Conservation (phyloP, 345 rosid species). For the Turritis glabra region DNA sequence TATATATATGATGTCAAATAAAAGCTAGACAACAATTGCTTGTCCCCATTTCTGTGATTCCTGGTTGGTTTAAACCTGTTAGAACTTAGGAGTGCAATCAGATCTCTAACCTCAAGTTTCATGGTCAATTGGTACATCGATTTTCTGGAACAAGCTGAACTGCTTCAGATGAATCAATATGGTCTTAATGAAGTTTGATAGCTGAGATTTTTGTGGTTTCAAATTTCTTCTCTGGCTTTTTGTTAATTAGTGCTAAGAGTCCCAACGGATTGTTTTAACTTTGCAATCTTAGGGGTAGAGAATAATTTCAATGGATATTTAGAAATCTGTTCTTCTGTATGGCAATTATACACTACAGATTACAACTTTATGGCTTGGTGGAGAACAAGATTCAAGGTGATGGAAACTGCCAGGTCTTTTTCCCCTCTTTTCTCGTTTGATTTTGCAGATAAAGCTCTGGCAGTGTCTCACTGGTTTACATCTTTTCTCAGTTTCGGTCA, state of each 20-base stretch:
- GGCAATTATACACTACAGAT: constrained; percentile 37
- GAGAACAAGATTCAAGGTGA: constrained; percentile 71
- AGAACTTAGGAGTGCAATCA: not conserved
- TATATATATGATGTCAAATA: not conserved
- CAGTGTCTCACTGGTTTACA: constrained; percentile 11
- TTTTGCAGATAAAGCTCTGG: not conserved
- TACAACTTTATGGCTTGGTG: constrained; percentile 64
- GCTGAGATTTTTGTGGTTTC: not conserved
- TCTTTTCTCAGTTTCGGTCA: constrained; percentile 66
- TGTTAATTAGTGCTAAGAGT: not conserved
- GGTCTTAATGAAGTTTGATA: not conserved
- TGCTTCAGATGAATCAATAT: not conserved
- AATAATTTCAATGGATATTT: not conserved
- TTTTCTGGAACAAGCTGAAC: not conserved
- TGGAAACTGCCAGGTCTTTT: constrained; percentile 68
- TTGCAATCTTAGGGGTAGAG: not conserved
- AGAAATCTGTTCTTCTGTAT: not conserved
- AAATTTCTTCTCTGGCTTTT: not conserved
- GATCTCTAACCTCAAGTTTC: not conserved
- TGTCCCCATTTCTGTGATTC: not conserved
- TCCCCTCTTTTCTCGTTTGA: not conserved
- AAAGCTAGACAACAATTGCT: not conserved
- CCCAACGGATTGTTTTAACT: not conserved
- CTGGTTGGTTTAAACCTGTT: not conserved
- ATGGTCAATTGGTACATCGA: not conserved